Percentiles rank a stretch among this genome's conserved stretches.
phyloP scores from a whole-genome alignment of 768 basidiomycete genomes.

The Mycena epipterygia region DNA sequence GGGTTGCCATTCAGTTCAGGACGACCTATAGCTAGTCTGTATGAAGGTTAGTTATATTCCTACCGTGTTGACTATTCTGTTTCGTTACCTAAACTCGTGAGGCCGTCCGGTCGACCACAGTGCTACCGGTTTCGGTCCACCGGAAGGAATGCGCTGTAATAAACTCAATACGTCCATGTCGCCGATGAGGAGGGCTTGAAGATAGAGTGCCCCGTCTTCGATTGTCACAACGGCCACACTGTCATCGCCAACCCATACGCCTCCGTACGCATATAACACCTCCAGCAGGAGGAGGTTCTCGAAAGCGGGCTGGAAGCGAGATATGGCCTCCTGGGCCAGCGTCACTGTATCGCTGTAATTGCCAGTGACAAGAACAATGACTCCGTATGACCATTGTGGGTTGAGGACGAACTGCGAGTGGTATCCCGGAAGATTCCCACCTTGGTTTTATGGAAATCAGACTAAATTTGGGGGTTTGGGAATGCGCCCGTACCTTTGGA shows the following conservation, averaged over 20 bases:
- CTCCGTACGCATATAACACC: slow-evolving; percentile 45
- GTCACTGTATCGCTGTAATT: slow-evolving; percentile 46
- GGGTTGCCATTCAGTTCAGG: slow-evolving; percentile 42
- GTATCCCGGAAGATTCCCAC: slow-evolving; percentile 55
- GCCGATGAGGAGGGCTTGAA: slow-evolving; percentile 49
- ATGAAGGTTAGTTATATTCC: neutral
- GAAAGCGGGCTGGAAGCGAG: slow-evolving; percentile 51
- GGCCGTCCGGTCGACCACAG: slow-evolving; percentile 55
- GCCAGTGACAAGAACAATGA: slow-evolving; percentile 57
- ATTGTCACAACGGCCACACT: slow-evolving; percentile 45
- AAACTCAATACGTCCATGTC: slow-evolving; percentile 51
- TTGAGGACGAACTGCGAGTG: slow-evolving; percentile 56
- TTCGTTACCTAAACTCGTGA: slow-evolving; percentile 53
- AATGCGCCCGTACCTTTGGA: slow-evolving; percentile 46
- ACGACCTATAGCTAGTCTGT: slow-evolving; percentile 47
- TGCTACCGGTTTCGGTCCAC: slow-evolving; percentile 37
- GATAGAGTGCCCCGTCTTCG: slow-evolving; percentile 45
- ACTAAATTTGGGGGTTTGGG: no score
- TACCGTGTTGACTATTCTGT: no score
- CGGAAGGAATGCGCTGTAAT: slow-evolving; percentile 41
- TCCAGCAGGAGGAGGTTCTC: slow-evolving; percentile 46
- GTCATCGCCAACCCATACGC: slow-evolving; percentile 50
- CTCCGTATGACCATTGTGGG: slow-evolving; percentile 56
- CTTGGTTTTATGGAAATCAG: slow-evolving; percentile 33
- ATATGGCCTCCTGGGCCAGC: slow-evolving; percentile 49